Percentiles rank a stretch among this genome's conserved stretches.
These are phyloP conservation scores for Nissolia schottii DNA, from an alignment of 306 rosid species.

Conservation along the genomic window DNA sequence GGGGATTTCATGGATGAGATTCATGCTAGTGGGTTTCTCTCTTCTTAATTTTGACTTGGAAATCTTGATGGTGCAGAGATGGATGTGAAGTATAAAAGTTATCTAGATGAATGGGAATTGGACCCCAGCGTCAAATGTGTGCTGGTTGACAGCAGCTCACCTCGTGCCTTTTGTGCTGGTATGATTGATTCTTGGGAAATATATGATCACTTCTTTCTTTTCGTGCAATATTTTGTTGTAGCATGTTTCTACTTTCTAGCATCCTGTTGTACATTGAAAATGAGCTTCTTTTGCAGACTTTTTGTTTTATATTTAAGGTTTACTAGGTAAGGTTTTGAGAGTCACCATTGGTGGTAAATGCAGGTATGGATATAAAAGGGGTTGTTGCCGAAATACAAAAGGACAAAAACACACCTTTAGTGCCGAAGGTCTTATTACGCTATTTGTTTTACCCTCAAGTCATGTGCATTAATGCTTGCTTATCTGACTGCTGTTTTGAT, in stretches of 20 bases:
- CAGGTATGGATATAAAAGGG: conserved; percentile 99
- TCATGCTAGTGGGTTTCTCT: not conserved
- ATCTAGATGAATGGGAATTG: conserved; percentile 89
- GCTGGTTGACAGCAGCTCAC: conserved; percentile 76
- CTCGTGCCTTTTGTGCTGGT: conserved; percentile 98
- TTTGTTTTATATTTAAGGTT: conserved; percentile 25
- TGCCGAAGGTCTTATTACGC: conserved; percentile 69
- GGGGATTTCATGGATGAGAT: too few species aligned
- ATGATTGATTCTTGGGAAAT: conserved; percentile 24
- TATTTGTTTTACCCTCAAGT: conserved; percentile 36
- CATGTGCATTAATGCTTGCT: conserved; percentile 17
- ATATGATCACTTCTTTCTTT: not conserved
- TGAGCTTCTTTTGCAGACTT: conserved; percentile 24
- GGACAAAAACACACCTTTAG: conserved; percentile 95
- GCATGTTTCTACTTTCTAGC: conserved; percentile 17
- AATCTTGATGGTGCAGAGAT: conserved; percentile 54
- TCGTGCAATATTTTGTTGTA: not conserved
- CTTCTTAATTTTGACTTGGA: conserved; percentile 11
- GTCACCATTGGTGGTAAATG: conserved; percentile 62
- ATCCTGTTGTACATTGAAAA: not conserved
- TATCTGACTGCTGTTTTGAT: conserved; percentile 25
- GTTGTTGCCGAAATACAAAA: conserved; percentile 95
- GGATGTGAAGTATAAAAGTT: conserved; percentile 80
- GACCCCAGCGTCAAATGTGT: conserved; percentile 88
- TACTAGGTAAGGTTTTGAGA: conserved; percentile 54